Evolutionary conservation across 768 basidiomycete genomes (phyloP), one percentile per base, ranked within the genome.

Genomic region (Rhizopogon vinicolor): DNA sequence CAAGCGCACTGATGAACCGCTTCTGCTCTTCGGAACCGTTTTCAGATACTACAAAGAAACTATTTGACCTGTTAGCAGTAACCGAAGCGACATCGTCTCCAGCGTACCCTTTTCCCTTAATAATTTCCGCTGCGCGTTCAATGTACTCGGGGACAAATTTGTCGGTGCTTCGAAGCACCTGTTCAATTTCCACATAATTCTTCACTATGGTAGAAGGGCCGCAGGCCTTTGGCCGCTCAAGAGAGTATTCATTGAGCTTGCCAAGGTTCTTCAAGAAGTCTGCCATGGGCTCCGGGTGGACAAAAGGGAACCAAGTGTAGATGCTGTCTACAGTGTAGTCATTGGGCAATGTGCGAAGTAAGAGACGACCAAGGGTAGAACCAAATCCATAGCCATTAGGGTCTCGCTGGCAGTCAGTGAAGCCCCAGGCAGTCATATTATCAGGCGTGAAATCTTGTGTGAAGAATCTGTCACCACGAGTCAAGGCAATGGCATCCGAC

Each of bases 231-330:
- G 90, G 88, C 35, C 83, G 75, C 33, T 68, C 65, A 22, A 85
- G 51, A 54, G 83, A 76, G 60, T 92, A 93, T 45, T 79, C 69
- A 25, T 80, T 74, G 14, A 72, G 54, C 22, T 80, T 71, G 39
- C 79, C 78, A 39, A 91, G 63, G 35, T 88, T 80, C 51, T 65
- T 75, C 53, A 92, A 71, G 64, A 84, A 67, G 1, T 62, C 69
- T 55, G 81, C 72, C 89, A 92, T 91, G 2, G 83, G 68, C 0
- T 77, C 73, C 3, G 91, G 91, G 1, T 86, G 88, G 83, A 92
- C 86, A 43, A 93, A 75, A 16, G 91, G 88, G 85, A 92, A 93
- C 82, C 89, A 91, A 3, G 91, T 84, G 65, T 89, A 93, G 45
- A 82, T 72, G 57, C 86, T 89, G 66, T 87, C 83, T 56, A 81